Percentiles rank a stretch among this genome's conserved stretches.
phyloP scores from a whole-genome alignment of 805 yeast genomes.

The Candida anglica region DNA sequence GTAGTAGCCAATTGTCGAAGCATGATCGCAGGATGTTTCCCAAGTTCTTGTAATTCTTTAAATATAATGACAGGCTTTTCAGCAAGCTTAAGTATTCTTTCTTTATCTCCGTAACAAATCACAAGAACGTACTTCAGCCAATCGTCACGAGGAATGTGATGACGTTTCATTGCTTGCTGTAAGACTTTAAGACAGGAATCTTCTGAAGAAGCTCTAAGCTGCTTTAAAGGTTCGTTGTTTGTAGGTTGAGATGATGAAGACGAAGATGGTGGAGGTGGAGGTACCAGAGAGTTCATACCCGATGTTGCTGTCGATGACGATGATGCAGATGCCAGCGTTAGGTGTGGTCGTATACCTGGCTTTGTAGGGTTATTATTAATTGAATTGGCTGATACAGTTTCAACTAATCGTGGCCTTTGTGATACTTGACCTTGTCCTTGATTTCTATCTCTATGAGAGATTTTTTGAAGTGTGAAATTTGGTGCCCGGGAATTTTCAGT shows the following conservation, averaged over 20 bases:
- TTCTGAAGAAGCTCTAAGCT: constrained; percentile 78
- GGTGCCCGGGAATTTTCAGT: constrained; percentile 1
- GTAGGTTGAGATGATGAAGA: constrained; percentile 6
- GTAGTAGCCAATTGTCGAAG: constrained; percentile 67
- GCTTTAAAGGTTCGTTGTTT: constrained; percentile 67
- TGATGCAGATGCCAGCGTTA: constrained; percentile 5
- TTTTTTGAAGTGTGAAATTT: constrained; percentile 7
- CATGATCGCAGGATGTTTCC: constrained; percentile 90
- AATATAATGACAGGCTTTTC: constrained; percentile 87
- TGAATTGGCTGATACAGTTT: constrained; percentile 13
- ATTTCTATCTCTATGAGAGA: constrained; percentile 3
- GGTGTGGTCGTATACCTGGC: constrained; percentile 6
- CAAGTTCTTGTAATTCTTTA: constrained; percentile 79
- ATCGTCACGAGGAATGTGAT: constrained; percentile 70
- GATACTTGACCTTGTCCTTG: too few species aligned
- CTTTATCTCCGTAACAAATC: constrained; percentile 88
- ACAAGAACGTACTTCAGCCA: constrained; percentile 88
- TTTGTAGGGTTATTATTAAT: not conserved
- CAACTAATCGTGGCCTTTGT: constrained; percentile 19
- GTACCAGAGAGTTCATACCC: constrained; percentile 8
- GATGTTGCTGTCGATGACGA: constrained; percentile 6
- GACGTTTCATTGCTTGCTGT: constrained; percentile 84
- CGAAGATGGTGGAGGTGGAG: constrained; percentile 21
- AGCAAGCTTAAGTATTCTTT: constrained; percentile 73
- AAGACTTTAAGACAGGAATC: constrained; percentile 88